These are phyloP conservation scores for Dactylellina parvicollis DNA, from an alignment of 2,329 filamentous ascomycete species.

Conservation along the genomic window DNA sequence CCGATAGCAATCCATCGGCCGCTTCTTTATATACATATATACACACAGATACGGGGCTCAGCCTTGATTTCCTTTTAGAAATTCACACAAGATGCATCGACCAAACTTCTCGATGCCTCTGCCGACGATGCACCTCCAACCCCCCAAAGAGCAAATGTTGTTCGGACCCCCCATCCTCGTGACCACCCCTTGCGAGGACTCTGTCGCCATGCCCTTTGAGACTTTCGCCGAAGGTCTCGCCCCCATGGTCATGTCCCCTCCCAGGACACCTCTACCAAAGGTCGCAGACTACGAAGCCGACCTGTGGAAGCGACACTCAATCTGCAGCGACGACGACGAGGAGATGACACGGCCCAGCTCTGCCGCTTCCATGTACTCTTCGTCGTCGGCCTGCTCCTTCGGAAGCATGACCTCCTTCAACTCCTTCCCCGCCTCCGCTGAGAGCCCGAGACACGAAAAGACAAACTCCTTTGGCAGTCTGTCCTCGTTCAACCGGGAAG, in stretches of 20 bases:
- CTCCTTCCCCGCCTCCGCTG: slow-evolving; percentile 55
- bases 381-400: slow-evolving; percentile 58
- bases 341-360: slow-evolving; percentile 56
- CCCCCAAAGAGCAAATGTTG: slow-evolving; percentile 24
- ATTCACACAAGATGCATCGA: slow-evolving; percentile 37
- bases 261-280: slow-evolving; percentile 56
- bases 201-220: slow-evolving; percentile 27
- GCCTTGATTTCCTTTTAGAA: neutral
- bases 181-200: slow-evolving; percentile 45
- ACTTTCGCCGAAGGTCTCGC: slow-evolving; percentile 29
- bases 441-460: slow-evolving; percentile 55
- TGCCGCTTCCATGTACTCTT: slow-evolving; percentile 57
- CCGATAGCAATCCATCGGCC: neutral
- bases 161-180: slow-evolving; percentile 46
- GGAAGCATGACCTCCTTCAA: slow-evolving; percentile 58
- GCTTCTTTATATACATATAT: neutral
- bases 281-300: slow-evolving; percentile 43
- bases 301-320: slow-evolving; percentile 37
- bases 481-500: slow-evolving; percentile 41
- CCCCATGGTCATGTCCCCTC: slow-evolving; percentile 55
- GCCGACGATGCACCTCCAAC: slow-evolving; percentile 25
- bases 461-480: slow-evolving; percentile 39
- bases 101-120: slow-evolving; percentile 43
- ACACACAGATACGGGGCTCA: neutral
- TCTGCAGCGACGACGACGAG: slow-evolving; percentile 35